A percentile compares a stretch with the other conserved stretches of the same genome.
Evolutionary conservation across 345 rosid genomes (phyloP).

Genomic region (Boechera retrofracta): DNA sequence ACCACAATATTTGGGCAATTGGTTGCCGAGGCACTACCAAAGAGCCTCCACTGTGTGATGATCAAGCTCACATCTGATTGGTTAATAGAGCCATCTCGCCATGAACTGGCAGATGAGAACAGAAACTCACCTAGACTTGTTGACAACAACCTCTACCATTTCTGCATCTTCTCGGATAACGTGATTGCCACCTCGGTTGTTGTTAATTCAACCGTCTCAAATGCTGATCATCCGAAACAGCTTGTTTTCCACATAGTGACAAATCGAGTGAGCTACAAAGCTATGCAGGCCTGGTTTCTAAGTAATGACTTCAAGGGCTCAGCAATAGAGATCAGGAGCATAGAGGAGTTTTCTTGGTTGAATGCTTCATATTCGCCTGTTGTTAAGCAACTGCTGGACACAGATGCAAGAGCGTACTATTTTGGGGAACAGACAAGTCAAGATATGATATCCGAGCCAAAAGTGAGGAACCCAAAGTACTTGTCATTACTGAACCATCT

Average conservation of each 20-base stretch:
- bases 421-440: slow-evolving; percentile 55
- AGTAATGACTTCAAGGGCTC: slow-evolving; percentile 81
- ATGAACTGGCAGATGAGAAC: slow-evolving; percentile 63
- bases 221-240: slow-evolving; percentile 91
- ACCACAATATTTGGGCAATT: slow-evolving; percentile 80
- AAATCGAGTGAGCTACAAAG: slow-evolving; percentile 63
- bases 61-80: slow-evolving; percentile 78
- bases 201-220: slow-evolving; percentile 83
- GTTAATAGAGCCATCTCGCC: slow-evolving; percentile 59
- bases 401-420: slow-evolving; percentile 58
- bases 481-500: slow-evolving; percentile 81
- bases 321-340: slow-evolving; percentile 74
- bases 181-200: slow-evolving; percentile 82
- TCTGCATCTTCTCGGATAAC: slow-evolving; percentile 92
- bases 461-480: slow-evolving; percentile 69
- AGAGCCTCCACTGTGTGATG: slow-evolving; percentile 78
- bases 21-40: slow-evolving; percentile 84
- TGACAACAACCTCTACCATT: slow-evolving; percentile 93
- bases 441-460: slow-evolving; percentile 63
- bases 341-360: slow-evolving; percentile 82
- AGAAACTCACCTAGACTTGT: slow-evolving; percentile 78
- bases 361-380: slow-evolving; percentile 82
- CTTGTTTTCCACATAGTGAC: slow-evolving; percentile 81
- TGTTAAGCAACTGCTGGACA: slow-evolving; percentile 57
- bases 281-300: slow-evolving; percentile 86